These are phyloP conservation scores for Tricholoma bakamatsutake DNA, from an alignment of 768 basidiomycete genomes.

Conservation along the genomic window DNA sequence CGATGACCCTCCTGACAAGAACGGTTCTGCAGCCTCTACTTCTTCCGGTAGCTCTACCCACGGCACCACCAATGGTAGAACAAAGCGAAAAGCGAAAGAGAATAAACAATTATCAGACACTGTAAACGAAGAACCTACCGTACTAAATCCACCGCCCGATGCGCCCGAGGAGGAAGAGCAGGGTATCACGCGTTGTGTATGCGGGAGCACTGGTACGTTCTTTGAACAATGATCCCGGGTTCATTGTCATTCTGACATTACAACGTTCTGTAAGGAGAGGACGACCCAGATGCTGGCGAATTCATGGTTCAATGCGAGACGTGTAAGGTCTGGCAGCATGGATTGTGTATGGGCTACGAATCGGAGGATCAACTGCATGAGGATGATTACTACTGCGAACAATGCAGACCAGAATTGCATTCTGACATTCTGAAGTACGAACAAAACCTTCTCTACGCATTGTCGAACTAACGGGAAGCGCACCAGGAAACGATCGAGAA, in stretches of 20 bases:
- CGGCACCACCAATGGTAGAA: conserved; percentile 26
- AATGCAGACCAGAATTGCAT: conserved; percentile 86
- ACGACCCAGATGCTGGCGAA: conserved; percentile 80
- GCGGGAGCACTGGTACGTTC: conserved; percentile 69
- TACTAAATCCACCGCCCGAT: conserved; percentile 30
- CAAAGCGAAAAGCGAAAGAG: conserved; percentile 65
- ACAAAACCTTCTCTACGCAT: conserved; percentile 10
- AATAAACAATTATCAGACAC: conserved; percentile 26
- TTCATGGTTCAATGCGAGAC: conserved; percentile 98
- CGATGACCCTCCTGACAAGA: conserved; percentile 59
- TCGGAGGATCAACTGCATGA: conserved; percentile 66
- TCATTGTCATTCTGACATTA: conserved; percentile 19
- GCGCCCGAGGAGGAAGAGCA: conserved; percentile 54
- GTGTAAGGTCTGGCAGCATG: conserved; percentile 98
- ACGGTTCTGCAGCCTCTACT: conserved; percentile 27
- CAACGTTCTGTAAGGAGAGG: conserved; percentile 41
- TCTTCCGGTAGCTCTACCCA: conserved; percentile 24
- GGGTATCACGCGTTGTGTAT: conserved; percentile 77
- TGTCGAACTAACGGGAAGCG: conserved; percentile 13
- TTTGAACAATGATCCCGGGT: conserved; percentile 5
- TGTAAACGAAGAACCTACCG: conserved; percentile 19
- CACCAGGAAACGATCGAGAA: conserved; percentile 56
- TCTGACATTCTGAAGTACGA: conserved; percentile 75
- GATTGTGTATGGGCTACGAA: conserved; percentile 90
- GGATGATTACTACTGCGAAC: conserved; percentile 90